phyloP scores from a whole-genome alignment of 1,284 basidiomycete genomes.

The Golubevia pallescens region DNA sequence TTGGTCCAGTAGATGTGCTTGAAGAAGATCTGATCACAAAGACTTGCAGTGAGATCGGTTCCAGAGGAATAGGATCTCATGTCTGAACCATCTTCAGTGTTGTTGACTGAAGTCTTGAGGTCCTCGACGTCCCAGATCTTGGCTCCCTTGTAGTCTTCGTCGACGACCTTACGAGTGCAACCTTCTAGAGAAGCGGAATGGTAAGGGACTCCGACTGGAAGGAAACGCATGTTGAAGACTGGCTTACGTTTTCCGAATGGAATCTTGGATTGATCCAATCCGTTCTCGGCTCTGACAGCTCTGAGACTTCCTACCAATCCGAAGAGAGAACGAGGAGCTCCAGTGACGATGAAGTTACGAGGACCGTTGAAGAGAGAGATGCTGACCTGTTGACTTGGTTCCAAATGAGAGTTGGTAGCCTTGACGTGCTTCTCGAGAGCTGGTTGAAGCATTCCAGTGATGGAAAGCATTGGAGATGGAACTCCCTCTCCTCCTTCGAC shows the following conservation, averaged over 20 bases:
- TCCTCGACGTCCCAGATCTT: conserved; percentile 76
- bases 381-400: conserved; percentile 77
- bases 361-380: conserved; percentile 92
- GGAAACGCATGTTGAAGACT: conserved; percentile 88
- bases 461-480: conserved; percentile 90
- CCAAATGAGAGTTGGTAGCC: conserved; percentile 86
- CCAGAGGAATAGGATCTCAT: conserved; percentile 28
- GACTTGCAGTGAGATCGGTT: conserved; percentile 14
- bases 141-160: conserved; percentile 70
- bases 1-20: conserved; percentile 89
- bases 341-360: conserved; percentile 89
- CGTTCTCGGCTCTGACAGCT: conserved; percentile 84
- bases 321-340: conserved; percentile 87
- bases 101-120: conserved; percentile 82
- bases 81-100: conserved; percentile 73
- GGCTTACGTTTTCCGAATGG: conserved; percentile 94
- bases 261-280: conserved; percentile 88
- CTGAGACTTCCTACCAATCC: conserved; percentile 89
- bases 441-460: conserved; percentile 80
- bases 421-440: conserved; percentile 82
- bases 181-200: conserved; percentile 85
- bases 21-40: conserved; percentile 79
- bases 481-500: conserved; percentile 89
- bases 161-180: conserved; percentile 76
- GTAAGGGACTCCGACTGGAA: conserved; percentile 92